Percentiles rank a stretch among this genome's conserved stretches.
Conservation (phyloP, 306 rosid genomes). For the Purshia tridentata region DNA sequence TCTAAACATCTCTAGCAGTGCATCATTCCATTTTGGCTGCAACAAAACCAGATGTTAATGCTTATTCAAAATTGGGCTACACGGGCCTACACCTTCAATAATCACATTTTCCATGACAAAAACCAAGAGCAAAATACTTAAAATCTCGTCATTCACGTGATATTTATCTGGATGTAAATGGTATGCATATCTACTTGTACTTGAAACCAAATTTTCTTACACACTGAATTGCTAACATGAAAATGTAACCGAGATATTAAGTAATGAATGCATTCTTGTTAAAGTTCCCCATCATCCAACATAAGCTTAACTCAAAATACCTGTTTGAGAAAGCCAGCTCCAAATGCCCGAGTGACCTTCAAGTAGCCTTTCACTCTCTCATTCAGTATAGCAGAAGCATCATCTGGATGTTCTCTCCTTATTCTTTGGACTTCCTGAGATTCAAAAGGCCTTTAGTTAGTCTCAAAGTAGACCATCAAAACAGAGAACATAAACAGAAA, state of each 20-base stretch:
- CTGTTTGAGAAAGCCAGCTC: slow-evolving; percentile 89
- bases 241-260: background rate
- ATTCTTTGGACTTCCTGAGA: slow-evolving; percentile 74
- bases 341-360: slow-evolving; percentile 87
- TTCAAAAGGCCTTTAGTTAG: background rate
- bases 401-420: slow-evolving; percentile 67
- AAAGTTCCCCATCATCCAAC: background rate
- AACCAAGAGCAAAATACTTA: background rate
- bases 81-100: background rate
- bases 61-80: background rate
- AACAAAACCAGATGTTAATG: slow-evolving; percentile 13
- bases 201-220: background rate
- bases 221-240: background rate
- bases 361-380: slow-evolving; percentile 75
- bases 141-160: background rate
- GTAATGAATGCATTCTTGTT: background rate
- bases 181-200: too few relatives aligned
- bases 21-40: slow-evolving; percentile 85
- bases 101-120: background rate
- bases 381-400: slow-evolving; percentile 53
- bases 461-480: background rate
- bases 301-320: slow-evolving; percentile 30
- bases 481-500: background rate
- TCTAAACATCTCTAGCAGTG: slow-evolving; percentile 70
- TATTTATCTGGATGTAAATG: background rate